phyloP scores from a whole-genome alignment of 768 basidiomycete species.

The Calvatia gigantea region DNA sequence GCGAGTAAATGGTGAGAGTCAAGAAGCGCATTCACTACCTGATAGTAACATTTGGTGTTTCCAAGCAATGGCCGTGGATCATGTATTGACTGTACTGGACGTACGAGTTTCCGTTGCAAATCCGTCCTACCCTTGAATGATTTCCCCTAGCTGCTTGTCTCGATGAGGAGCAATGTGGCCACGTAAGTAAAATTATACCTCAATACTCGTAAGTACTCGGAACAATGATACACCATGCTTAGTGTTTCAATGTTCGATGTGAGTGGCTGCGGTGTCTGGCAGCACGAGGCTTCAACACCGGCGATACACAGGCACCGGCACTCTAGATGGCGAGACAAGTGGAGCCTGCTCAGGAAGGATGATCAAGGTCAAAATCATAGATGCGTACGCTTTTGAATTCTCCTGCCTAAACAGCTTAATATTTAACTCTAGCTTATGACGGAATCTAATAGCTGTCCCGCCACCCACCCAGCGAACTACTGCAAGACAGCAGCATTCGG shows the following conservation, averaged over 20 bases:
- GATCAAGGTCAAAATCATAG: constrained; percentile 31
- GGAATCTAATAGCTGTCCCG: constrained; percentile 20
- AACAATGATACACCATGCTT: not conserved
- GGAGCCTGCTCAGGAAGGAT: constrained; percentile 26
- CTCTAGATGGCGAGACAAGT: constrained; percentile 21
- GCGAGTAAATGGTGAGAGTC: constrained; percentile 14
- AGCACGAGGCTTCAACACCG: not conserved
- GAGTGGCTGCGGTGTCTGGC: not conserved
- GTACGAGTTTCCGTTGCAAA: constrained; percentile 14
- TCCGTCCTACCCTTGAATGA: not conserved
- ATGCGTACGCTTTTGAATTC: constrained; percentile 17
- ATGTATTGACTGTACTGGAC: constrained; percentile 26
- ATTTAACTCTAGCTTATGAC: constrained; percentile 10
- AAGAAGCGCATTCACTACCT: not conserved
- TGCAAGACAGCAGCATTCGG: constrained; percentile 27
- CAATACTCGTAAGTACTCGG: not conserved
- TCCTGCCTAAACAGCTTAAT: not conserved
- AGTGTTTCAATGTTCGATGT: constrained; percentile 28
- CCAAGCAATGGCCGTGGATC: constrained; percentile 20
- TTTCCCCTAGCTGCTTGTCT: constrained; percentile 12
- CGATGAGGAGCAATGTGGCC: constrained; percentile 12
- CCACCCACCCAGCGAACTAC: constrained; percentile 32
- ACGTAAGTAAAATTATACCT: constrained; percentile 12
- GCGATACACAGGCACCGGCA: constrained; percentile 17
- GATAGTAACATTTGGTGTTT: not conserved